Base-by-base conservation (phyloP, 495 filamentous ascomycete species). In the Peziza echinospora region DNA sequence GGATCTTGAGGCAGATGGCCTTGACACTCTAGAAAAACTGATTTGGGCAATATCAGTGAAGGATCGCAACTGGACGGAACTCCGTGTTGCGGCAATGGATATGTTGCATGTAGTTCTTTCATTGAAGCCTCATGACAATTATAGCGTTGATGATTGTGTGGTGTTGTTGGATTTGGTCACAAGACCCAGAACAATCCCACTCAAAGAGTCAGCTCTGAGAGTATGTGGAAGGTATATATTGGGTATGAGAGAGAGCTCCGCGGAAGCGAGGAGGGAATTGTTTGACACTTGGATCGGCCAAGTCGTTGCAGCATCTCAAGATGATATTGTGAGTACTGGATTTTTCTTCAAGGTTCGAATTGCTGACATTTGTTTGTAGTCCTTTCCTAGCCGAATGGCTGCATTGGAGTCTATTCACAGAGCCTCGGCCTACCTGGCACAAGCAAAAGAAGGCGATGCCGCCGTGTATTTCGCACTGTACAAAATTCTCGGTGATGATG, bases 401-500 rank as follows among this genome's bases (percentile, higher is more conserved):
- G 21, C 21, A 3, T 21, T 43, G n/a, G 41, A 22, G n/a, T 11
- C n/a, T 43, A 3, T 43, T 37, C 30, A 37, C 8, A 41, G 8
- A 19, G 7, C 21, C 24, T 9, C 17, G 26, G 28, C 3, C 17
- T 24, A 9, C 17, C n/a, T 23, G 16, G 37, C 13, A 8, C 22
- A 19, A 5, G 45, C 11, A 10, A 10, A 8, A 22, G 11, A 11
- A 43, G 50, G 40, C 24, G 9, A 4, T 48, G 25, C 16, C 24
- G 51, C 51, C 21, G 25, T 8, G n/a, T 21, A 53, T 9, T 26
- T 49, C n/a, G 34, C 43, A 5, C 47, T 69, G 5, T 73, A 77
- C 53, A 71, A 80, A 51, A 60, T 68, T 51, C 65, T 94, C 0
- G 78, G 80, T 49, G 89, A 94, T 60, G 89, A 97, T 53, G 89